Evolutionary conservation across 768 basidiomycete species (phyloP).

Genomic region (Daedalea quercina): DNA sequence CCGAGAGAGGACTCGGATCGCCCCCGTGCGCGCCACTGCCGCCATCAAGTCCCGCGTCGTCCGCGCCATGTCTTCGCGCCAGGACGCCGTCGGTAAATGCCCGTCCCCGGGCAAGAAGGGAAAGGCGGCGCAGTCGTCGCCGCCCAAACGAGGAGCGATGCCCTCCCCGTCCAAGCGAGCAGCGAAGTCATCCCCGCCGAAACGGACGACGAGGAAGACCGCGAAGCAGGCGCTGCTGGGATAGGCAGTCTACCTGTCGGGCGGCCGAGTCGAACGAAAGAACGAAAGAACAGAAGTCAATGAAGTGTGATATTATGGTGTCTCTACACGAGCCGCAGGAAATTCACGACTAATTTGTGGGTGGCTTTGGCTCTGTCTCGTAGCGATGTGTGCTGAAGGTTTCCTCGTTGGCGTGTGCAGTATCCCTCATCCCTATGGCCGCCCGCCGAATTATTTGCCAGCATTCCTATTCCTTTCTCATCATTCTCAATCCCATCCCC

Average conservation of each 20-base stretch:
- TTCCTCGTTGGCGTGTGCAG: background rate
- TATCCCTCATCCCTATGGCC: background rate
- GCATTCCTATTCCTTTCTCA: background rate
- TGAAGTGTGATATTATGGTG: background rate
- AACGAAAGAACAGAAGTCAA: no score
- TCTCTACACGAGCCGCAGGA: background rate
- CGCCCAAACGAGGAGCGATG: background rate
- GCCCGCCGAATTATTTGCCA: background rate
- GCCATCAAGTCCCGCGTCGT: slow-evolving; percentile 4
- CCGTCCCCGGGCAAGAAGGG: slow-evolving; percentile 9
- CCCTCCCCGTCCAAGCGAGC: slow-evolving; percentile 12
- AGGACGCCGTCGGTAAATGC: background rate
- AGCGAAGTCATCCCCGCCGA: slow-evolving; percentile 11
- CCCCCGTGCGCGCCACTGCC: background rate
- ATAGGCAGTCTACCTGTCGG: background rate
- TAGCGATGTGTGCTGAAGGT: background rate
- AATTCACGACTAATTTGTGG: background rate
- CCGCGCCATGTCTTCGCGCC: slow-evolving; percentile 1
- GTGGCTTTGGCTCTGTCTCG: background rate
- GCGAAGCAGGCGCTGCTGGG: background rate
- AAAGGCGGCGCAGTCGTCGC: background rate
- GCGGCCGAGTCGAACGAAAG: background rate
- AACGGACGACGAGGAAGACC: slow-evolving; percentile 11
- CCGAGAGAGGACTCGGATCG: slow-evolving; percentile 14
- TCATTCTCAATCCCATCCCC: background rate